phyloP scores from a whole-genome alignment of 805 yeast species.

The Pichia paraexigua region DNA sequence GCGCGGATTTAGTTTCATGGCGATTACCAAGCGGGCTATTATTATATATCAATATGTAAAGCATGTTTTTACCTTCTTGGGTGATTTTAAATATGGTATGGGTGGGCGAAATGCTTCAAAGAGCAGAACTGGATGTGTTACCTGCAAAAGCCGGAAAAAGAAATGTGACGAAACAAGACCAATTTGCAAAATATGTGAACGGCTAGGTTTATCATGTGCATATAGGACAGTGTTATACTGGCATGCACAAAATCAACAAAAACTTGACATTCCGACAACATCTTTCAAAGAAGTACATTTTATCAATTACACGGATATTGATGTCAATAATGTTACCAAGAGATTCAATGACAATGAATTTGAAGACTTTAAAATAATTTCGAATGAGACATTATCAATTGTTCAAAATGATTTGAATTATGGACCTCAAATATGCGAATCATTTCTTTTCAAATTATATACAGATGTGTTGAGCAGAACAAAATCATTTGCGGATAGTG shows the following conservation, averaged over 20 bases:
- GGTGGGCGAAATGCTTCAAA: background rate
- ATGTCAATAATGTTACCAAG: background rate
- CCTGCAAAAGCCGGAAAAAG: slow-evolving; percentile 36
- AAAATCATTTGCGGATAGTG: slow-evolving; percentile 18
- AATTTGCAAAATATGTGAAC: slow-evolving; percentile 15
- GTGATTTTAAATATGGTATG: background rate
- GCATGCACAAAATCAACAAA: slow-evolving; percentile 14
- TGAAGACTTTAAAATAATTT: background rate
- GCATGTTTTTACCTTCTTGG: too few relatives aligned
- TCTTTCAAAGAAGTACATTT: background rate
- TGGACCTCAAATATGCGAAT: slow-evolving; percentile 4
- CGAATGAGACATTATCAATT: background rate
- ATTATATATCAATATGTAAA: background rate
- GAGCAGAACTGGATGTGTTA: slow-evolving; percentile 30
- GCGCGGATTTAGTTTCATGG: background rate
- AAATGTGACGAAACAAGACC: slow-evolving; percentile 30
- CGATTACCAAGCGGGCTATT: background rate
- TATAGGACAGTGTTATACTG: slow-evolving; percentile 16
- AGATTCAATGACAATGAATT: background rate
- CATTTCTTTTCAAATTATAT: slow-evolving; percentile 20
- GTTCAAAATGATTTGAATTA: background rate
- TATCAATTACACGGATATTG: background rate
- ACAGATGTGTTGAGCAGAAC: slow-evolving; percentile 17
- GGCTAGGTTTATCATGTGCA: slow-evolving; percentile 15
- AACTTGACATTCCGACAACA: background rate